phyloP scores from a whole-genome alignment of 1,139 yeast species.

The Scheffersomyces segobiensis region DNA sequence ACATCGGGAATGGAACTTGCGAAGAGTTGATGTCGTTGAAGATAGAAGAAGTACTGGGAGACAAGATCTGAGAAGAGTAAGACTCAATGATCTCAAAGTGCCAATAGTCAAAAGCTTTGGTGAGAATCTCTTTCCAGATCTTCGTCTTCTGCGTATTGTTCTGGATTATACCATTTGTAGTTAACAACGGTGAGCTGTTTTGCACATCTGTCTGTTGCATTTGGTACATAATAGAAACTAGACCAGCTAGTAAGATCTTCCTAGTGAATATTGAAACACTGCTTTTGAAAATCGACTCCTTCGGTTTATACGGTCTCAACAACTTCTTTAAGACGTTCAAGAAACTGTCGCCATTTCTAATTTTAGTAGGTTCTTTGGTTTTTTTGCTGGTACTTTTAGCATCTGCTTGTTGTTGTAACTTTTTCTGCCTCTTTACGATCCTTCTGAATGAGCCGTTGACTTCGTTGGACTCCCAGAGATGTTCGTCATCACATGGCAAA shows the following conservation, averaged over 20 bases:
- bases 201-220: slow-evolving; percentile 74
- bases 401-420: slow-evolving; percentile 20
- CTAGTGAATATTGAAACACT: slow-evolving; percentile 51
- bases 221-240: slow-evolving; percentile 67
- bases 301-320: slow-evolving; percentile 21
- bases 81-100: slow-evolving; percentile 17
- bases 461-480: slow-evolving; percentile 61
- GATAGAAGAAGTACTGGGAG: slow-evolving; percentile 11
- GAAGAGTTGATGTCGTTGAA: slow-evolving; percentile 14
- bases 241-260: slow-evolving; percentile 67
- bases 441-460: slow-evolving; percentile 42
- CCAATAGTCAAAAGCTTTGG: slow-evolving; percentile 24
- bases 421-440: slow-evolving; percentile 39
- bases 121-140: slow-evolving; percentile 20
- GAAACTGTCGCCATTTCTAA: slow-evolving; percentile 32
- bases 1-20: slow-evolving; percentile 35
- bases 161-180: slow-evolving; percentile 21
- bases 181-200: slow-evolving; percentile 45
- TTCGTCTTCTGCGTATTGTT: slow-evolving; percentile 12
- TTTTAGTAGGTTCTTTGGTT: slow-evolving; percentile 10
- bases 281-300: slow-evolving; percentile 11
- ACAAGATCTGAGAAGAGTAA: slow-evolving; percentile 4
- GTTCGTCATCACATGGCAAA: slow-evolving; percentile 76
- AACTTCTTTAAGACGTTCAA: slow-evolving; percentile 36
- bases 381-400: slow-evolving; percentile 4